Conservation (phyloP, 2,329 filamentous ascomycete species). For the Colletotrichum sp. region DNA sequence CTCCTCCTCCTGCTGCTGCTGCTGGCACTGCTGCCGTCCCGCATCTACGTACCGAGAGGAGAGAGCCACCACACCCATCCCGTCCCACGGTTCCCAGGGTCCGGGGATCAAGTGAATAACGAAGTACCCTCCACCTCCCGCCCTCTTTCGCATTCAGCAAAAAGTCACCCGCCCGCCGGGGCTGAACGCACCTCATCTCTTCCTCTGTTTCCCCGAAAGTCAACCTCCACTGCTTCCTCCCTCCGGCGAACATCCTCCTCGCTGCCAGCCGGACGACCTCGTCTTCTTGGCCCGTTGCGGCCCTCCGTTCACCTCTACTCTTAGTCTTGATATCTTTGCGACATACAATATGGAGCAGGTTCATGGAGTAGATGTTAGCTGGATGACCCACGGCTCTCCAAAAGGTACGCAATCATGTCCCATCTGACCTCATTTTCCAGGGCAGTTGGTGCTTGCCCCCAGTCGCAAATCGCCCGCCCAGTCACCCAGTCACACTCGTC, state of each 20-base stretch:
- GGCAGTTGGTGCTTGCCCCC: constrained; percentile 1
- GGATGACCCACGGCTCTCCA: constrained; percentile 81
- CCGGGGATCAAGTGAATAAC: not conserved
- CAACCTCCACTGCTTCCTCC: not conserved
- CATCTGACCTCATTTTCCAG: constrained; percentile 20
- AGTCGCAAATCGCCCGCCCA: not conserved
- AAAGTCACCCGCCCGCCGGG: not conserved
- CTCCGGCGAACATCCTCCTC: not conserved
- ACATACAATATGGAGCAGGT: constrained; percentile 74
- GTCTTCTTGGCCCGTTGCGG: constrained; percentile 5
- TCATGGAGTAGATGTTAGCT: constrained; percentile 85
- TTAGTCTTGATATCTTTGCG: constrained; percentile 9
- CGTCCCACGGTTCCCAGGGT: not conserved
- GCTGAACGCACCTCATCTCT: not conserved
- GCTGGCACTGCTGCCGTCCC: not conserved
- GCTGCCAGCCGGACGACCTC: not conserved
- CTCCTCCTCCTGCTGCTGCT: not conserved
- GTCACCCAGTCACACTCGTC: not conserved
- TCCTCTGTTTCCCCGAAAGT: not conserved
- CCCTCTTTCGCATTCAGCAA: constrained; percentile 14
- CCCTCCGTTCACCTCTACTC: not conserved
- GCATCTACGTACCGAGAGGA: constrained; percentile 3
- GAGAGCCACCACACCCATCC: not conserved
- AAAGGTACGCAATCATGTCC: constrained; percentile 67
- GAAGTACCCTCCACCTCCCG: constrained; percentile 18